Evolutionary conservation across 2,329 filamentous ascomycete genomes (phyloP), one percentile per base, ranked within the genome.

Genomic region (Fusarium musae): DNA sequence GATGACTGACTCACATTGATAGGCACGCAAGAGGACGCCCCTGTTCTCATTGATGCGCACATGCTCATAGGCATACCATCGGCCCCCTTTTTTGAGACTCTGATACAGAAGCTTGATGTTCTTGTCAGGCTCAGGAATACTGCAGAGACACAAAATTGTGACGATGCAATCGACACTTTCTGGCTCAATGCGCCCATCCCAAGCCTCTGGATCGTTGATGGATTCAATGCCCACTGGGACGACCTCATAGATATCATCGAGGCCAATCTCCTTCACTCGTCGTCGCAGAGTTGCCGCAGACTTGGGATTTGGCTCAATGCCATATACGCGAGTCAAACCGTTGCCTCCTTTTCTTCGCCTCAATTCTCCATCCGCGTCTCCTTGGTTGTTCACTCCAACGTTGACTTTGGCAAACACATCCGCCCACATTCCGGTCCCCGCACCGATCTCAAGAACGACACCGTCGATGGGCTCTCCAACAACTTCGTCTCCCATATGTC

Each of bases 11-110:
- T 82, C 75, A 88, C 88, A 80, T 76, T 90, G 88, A 78, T 89
- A 90, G 21, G 82, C 59, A 17, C 75, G 69, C 75, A 89, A 82
- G 30, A 80, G 77, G 75, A 82, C 81, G 10, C 83, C 83, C 15
- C 81, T 82, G 9, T 79, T 74, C 47, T 81, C 40, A 37, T 46
- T 80, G 56, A 79, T 80, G 61, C 79, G 78, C 43, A 92, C 88
- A 75, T 92, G 90, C 82, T 92, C 90, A 73, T 87, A 91, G 2
- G 89, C 85, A 69, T 90, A 89, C 89, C 89, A 91, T 42, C 86
- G 82, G 0, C 90, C 90, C 9, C 90, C 90, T 9, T 87, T 86
- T 80, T 89, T 91, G 66, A 92, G 82, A 59, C 87, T 86, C 37
- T 83, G 80, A 78, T 91, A 91, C 36, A 92, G 79, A 70, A 87